Conservation (phyloP, 2,329 filamentous ascomycete genomes). For the Leptodontidium sp. region DNA sequence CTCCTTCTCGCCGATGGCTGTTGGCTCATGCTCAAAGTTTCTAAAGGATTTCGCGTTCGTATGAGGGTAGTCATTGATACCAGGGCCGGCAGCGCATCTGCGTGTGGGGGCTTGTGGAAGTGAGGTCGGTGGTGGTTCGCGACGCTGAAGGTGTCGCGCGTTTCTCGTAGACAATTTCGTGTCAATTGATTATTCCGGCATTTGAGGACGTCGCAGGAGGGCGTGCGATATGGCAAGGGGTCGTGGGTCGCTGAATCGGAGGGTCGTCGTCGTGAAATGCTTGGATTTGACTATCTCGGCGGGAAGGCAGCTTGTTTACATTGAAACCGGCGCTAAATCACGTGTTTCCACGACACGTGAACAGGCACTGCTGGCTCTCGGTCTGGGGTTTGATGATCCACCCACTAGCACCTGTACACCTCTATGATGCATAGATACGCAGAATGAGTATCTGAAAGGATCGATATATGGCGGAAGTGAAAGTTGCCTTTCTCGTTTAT, state of each 20-base stretch:
- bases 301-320: slow-evolving; percentile 38
- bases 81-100: slow-evolving; percentile 42
- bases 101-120: slow-evolving; percentile 29
- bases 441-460: no score
- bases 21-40: slow-evolving; percentile 73
- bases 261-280: slow-evolving; percentile 32
- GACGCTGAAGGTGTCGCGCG: slow-evolving; percentile 29
- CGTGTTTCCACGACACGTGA: slow-evolving; percentile 16
- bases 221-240: slow-evolving; percentile 20
- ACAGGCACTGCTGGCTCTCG: no score
- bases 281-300: slow-evolving; percentile 29
- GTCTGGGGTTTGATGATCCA: no score
- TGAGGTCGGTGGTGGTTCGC: slow-evolving; percentile 23
- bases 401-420: no score
- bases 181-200: slow-evolving; percentile 36
- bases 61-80: slow-evolving; percentile 76
- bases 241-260: slow-evolving; percentile 19
- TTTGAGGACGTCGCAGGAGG: slow-evolving; percentile 1
- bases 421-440: no score
- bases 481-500: no score
- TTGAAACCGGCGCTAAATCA: slow-evolving; percentile 28
- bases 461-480: no score
- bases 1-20: slow-evolving; percentile 63
- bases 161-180: slow-evolving; percentile 33
- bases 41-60: slow-evolving; percentile 68